Conservation (phyloP, 768 basidiomycete genomes). For the Boletus rex-veris region DNA sequence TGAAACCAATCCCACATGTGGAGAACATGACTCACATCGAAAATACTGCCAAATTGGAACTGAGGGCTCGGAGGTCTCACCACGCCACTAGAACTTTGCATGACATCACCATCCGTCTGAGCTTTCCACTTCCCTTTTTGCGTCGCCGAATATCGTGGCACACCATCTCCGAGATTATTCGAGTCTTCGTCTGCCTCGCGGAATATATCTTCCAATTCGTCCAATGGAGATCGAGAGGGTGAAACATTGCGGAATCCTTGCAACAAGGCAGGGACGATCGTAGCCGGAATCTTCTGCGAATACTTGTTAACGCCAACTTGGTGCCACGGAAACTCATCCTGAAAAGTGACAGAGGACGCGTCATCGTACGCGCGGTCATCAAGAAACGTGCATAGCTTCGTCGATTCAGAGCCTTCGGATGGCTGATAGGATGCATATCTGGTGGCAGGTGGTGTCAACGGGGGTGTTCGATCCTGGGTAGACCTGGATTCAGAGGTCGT, state of each 20-base stretch:
- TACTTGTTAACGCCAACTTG: neutral
- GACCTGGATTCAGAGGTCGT: neutral
- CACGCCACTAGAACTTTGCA: neutral
- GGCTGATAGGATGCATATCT: no score
- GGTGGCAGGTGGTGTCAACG: no score
- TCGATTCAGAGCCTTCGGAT: no score
- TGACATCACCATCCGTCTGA: neutral
- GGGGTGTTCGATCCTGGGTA: neutral
- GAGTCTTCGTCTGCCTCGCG: neutral
- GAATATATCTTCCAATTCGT: neutral
- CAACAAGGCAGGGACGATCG: constrained; percentile 16
- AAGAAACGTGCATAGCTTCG: no score
- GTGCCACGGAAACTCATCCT: constrained; percentile 7
- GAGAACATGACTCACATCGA: constrained; percentile 7
- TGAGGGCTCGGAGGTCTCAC: neutral
- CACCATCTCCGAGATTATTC: neutral
- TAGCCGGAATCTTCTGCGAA: constrained; percentile 10
- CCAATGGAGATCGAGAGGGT: neutral
- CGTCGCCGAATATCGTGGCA: constrained; percentile 1
- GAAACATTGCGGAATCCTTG: constrained; percentile 1
- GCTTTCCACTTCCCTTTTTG: constrained; percentile 19
- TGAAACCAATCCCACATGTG: neutral
- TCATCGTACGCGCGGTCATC: neutral
- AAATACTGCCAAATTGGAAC: neutral
- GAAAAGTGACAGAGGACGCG: constrained; percentile 15